Evolutionary conservation across 495 filamentous ascomycete genomes (phyloP), one percentile per base, ranked within the genome.

Genomic region (Talaromyces liani): DNA sequence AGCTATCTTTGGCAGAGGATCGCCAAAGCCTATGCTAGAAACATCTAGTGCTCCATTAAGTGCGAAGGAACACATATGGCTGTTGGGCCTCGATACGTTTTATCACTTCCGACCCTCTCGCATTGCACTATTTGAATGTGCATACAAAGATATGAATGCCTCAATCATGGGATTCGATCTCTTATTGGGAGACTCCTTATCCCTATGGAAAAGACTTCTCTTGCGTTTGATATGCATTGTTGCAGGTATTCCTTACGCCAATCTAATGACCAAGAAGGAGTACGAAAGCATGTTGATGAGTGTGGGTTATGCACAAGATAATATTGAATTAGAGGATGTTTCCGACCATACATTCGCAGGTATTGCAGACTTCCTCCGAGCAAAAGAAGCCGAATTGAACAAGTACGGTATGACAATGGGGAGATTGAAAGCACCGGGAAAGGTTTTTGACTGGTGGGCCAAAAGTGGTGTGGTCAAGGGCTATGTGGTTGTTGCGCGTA

Each of bases 81-180:
- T 84, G 16, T 71, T 83, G 12, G 81, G 77, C 3, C 73, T 83
- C 0, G 81, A 84, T 64, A 78, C 77, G 8, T 61, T 81, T 3
- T 82, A 82, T 53, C 80, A 84, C 62, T 82, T 82, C 69, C 66
- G 68, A 1, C 81, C 81, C 1, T 81, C 80, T 0, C 72, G 80
- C 5, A 60, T 66, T 12, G 71, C 75, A 0, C 68, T 82, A 29
- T 67, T 82, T 24, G 31, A 67, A 9, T 72, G 75, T 62, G 75
- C 79, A 1, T 47, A 62, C 6, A 53, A 59, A 12, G 68, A 66
- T 1, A 69, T 82, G 12, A 56, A 75, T 6, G 75, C 78, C 9
- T 78, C 76, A 9, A 65, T 82, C 31, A 80, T 81, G 76, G 77
- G 76, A 8, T 77, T 76, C 57, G 75, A 77, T 41, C 69, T 77